Evolutionary conservation across 768 basidiomycete species (phyloP).

Genomic region (Trametes cubensis): DNA sequence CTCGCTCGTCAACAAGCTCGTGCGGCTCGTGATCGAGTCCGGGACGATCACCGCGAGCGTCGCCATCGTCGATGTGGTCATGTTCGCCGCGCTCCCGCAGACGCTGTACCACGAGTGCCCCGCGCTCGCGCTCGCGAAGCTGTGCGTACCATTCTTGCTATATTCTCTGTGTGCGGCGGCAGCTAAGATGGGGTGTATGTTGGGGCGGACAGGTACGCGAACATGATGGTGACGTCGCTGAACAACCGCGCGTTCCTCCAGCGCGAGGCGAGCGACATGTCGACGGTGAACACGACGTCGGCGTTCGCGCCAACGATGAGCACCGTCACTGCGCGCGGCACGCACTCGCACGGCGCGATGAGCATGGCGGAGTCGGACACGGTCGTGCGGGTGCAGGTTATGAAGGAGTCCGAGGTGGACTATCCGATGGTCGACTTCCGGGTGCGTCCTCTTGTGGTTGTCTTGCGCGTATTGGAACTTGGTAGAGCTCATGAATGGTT

Average conservation of each 20-base stretch:
- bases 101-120: not conserved
- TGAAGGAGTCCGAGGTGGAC: too few relatives aligned
- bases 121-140: not conserved
- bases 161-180: not conserved
- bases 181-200: not conserved
- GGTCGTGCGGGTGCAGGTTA: too few relatives aligned
- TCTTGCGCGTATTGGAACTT: too few relatives aligned
- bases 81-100: not conserved
- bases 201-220: not conserved
- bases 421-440: too few relatives aligned
- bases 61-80: conserved; percentile 7
- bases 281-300: too few relatives aligned
- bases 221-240: not conserved
- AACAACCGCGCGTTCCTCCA: conserved; percentile 15
- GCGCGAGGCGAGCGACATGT: not conserved
- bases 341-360: too few relatives aligned
- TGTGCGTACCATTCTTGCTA: not conserved
- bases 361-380: too few relatives aligned
- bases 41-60: conserved; percentile 11
- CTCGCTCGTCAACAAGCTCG: conserved; percentile 9
- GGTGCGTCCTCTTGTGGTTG: too few relatives aligned
- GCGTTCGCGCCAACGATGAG: too few relatives aligned
- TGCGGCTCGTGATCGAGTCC: conserved; percentile 14
- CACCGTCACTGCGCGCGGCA: too few relatives aligned
- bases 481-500: too few relatives aligned